phyloP scores from a whole-genome alignment of 2,329 filamentous ascomycete genomes.

The Talaromyces piceae region DNA sequence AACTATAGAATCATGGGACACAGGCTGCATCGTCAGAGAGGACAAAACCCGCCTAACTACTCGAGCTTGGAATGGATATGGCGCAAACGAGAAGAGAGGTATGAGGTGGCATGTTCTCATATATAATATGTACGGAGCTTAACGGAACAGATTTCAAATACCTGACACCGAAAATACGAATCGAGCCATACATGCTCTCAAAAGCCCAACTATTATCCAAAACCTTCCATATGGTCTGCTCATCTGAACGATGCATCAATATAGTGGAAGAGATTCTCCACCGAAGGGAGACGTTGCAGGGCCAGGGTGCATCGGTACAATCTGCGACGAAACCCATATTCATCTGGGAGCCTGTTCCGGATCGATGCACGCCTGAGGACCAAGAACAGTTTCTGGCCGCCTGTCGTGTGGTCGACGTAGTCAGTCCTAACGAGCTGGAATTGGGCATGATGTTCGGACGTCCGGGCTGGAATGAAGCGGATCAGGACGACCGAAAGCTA shows the following conservation, averaged over 20 bases:
- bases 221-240: slow-evolving; percentile 84
- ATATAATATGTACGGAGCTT: not conserved
- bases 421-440: slow-evolving; percentile 80
- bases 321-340: slow-evolving; percentile 58
- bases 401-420: slow-evolving; percentile 48
- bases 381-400: slow-evolving; percentile 47
- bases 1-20: slow-evolving; percentile 67
- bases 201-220: slow-evolving; percentile 60
- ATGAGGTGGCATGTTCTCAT: not conserved
- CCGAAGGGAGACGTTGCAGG: slow-evolving; percentile 35
- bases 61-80: slow-evolving; percentile 87
- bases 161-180: slow-evolving; percentile 72
- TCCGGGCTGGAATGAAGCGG: slow-evolving; percentile 26
- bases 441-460: slow-evolving; percentile 75
- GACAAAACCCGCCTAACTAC: slow-evolving; percentile 68
- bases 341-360: slow-evolving; percentile 93
- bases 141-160: slow-evolving; percentile 66
- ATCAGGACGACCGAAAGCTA: slow-evolving; percentile 22
- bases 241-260: slow-evolving; percentile 65
- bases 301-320: slow-evolving; percentile 19
- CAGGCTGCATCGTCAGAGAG: slow-evolving; percentile 61
- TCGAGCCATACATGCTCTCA: slow-evolving; percentile 66
- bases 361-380: slow-evolving; percentile 67
- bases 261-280: slow-evolving; percentile 64
- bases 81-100: slow-evolving; percentile 58